Base-by-base conservation (phyloP, 2,329 filamentous ascomycete genomes). In the Aspergillus sp. region DNA sequence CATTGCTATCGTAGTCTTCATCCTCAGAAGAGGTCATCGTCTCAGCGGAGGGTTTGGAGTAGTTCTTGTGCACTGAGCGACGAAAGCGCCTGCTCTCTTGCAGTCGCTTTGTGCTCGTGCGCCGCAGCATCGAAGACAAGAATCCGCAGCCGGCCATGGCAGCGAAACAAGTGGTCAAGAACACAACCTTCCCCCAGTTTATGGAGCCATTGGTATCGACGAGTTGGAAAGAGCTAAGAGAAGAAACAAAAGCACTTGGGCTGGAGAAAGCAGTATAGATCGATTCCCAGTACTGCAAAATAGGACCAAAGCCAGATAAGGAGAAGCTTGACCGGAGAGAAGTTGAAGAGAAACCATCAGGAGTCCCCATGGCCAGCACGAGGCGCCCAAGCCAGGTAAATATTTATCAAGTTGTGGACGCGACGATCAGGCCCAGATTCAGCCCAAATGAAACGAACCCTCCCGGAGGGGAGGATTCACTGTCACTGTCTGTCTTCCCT, bases 61-160 rank as follows among this genome's bases (percentile, higher is more conserved):
- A 47, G 27, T 48, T 45, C 28, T 54, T 59, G 40, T 48, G 57
- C 11, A 33, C 28, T 29, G 40, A 30, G 19, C 48, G 54, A 36
- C 56, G 56, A 46, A 46, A 46, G 26, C 50, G 58, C 31, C 47
- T 55, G 2, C 44, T 52, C n/a, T 42, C 44, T 7, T 44, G 42
- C 27, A 50, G 48, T 27, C 40, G 50, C 31, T 46, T 37, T 37
- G 43, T 40, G 19, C 40, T 33, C 41, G 46, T 54, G 40, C 57
- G 61, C 44, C 58, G 54, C 36, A 59, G 31, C 39, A 63, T 43
- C 19, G 55, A 54, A 27, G 62, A 58, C n/a, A 66, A 42, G 8
- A 66, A 11, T 7, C 64, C 61, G 47, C 65, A 68, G 31, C 64
- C 60, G 36, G 57, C 58, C 65, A 68, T 68, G n/a, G 61, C 52